These are phyloP conservation scores for Melampsora americana DNA, from an alignment of 1,284 basidiomycete genomes.

Conservation along the genomic window DNA sequence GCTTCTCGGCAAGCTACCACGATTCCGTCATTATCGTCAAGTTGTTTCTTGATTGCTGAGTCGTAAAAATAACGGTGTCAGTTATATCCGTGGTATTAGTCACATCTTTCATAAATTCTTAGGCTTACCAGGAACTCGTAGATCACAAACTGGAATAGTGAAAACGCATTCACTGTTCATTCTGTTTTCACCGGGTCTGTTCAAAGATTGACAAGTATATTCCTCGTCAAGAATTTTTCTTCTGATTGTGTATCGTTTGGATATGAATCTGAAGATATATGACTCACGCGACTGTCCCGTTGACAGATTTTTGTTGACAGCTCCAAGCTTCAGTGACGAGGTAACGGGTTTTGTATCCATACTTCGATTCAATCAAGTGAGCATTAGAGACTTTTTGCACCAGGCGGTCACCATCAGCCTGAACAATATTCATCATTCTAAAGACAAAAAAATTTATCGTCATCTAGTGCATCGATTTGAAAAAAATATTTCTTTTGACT, in stretches of 20 bases:
- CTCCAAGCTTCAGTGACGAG: constrained; percentile 29
- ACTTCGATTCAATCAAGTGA: constrained; percentile 15
- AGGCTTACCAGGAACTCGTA: constrained; percentile 31
- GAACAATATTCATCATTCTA: constrained; percentile 44
- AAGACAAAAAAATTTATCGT: background rate
- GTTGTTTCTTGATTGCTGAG: constrained; percentile 32
- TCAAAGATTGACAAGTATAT: background rate
- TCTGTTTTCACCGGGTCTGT: constrained; percentile 20
- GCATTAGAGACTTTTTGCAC: constrained; percentile 25
- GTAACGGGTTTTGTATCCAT: constrained; percentile 34
- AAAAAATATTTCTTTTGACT: background rate
- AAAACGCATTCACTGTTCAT: constrained; percentile 39
- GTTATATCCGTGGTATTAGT: background rate
- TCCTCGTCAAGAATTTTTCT: background rate
- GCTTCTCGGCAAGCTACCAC: constrained; percentile 42
- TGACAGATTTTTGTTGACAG: constrained; percentile 35
- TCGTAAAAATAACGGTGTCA: background rate
- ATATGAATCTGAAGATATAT: background rate
- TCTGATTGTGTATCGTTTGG: background rate
- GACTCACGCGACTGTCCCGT: constrained; percentile 11
- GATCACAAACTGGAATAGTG: constrained; percentile 36
- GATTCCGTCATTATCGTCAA: constrained; percentile 23
- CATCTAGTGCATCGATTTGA: background rate
- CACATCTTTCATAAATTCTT: background rate
- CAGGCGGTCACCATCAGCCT: constrained; percentile 34